Evolutionary conservation across 345 rosid genomes (phyloP).

Genomic region (Salix caprea): DNA sequence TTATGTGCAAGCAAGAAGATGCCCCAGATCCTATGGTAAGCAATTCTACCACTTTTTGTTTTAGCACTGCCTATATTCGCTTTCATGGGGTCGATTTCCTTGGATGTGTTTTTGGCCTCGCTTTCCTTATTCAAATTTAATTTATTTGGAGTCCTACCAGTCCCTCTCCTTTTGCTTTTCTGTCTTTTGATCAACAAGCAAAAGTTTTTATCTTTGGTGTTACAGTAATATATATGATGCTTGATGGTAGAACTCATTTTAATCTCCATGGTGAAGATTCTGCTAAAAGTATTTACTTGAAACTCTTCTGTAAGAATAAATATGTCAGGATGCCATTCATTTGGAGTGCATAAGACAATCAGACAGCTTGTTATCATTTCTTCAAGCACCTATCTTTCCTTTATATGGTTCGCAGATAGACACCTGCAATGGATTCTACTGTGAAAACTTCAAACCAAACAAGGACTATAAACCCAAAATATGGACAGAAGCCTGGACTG

Average conservation of each 20-base stretch:
- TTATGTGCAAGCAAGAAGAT: slow-evolving; percentile 54
- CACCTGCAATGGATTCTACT: slow-evolving; percentile 46
- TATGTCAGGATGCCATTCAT: not conserved
- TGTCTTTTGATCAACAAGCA: not conserved
- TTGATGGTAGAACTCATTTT: not conserved
- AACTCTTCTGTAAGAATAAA: not conserved
- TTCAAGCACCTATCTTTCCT: not conserved
- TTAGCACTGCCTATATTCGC: not conserved
- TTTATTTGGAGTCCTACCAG: not conserved
- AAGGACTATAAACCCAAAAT: slow-evolving; percentile 37
- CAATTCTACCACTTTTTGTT: not conserved
- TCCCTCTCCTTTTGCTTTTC: not conserved
- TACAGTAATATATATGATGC: not conserved
- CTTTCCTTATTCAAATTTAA: not conserved
- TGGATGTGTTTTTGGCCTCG: not conserved
- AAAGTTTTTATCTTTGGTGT: not conserved
- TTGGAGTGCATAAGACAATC: not conserved
- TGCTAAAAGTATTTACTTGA: not conserved
- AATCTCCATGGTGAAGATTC: too few species aligned
- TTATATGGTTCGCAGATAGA: slow-evolving; percentile 21
- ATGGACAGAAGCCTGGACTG: slow-evolving; percentile 44
- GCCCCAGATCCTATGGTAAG: slow-evolving; percentile 44
- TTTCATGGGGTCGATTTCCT: not conserved
- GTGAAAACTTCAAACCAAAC: slow-evolving; percentile 39
- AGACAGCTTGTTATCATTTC: not conserved